phyloP scores from a whole-genome alignment of 1,139 yeast genomes.

The Lodderomyces elongisporus region DNA sequence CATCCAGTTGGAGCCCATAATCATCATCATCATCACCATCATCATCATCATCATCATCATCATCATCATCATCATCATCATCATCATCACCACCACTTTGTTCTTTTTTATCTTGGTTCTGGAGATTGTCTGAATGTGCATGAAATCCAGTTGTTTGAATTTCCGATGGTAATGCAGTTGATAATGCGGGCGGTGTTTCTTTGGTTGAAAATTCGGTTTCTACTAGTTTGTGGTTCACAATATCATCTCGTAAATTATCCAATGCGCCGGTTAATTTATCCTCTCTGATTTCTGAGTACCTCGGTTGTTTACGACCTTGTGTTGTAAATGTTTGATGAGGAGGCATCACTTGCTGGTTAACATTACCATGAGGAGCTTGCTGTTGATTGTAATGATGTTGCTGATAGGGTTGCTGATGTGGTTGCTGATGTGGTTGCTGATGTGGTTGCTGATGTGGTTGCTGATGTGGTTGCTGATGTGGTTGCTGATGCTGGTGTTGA shows the following conservation, averaged over 20 bases:
- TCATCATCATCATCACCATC: not conserved
- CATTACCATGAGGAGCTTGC: no score
- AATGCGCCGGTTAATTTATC: conserved; percentile 27
- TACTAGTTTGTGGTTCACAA: conserved; percentile 18
- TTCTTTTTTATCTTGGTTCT: not conserved
- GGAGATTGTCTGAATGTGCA: not conserved
- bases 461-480: no score
- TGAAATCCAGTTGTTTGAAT: conserved; percentile 9
- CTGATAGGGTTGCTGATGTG: no score
- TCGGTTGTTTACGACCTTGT: conserved; percentile 5
- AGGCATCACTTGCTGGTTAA: no score
- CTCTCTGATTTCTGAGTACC: conserved; percentile 11
- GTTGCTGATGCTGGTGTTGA: no score
- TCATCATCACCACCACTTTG: not conserved
- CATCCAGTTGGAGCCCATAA: not conserved
- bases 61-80: not conserved
- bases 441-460: no score
- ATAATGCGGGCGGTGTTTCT: conserved; percentile 1
- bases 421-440: no score
- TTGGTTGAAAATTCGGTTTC: not conserved
- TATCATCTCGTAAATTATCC: conserved; percentile 27
- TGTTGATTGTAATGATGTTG: conserved; percentile 2
- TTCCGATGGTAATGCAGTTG: conserved; percentile 10
- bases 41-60: not conserved
- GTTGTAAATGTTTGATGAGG: conserved; percentile 4